Percentiles rank a stretch among this genome's conserved stretches.
These are phyloP conservation scores for Canavalia gladiata DNA, from an alignment of 306 rosid species.

Conservation along the genomic window DNA sequence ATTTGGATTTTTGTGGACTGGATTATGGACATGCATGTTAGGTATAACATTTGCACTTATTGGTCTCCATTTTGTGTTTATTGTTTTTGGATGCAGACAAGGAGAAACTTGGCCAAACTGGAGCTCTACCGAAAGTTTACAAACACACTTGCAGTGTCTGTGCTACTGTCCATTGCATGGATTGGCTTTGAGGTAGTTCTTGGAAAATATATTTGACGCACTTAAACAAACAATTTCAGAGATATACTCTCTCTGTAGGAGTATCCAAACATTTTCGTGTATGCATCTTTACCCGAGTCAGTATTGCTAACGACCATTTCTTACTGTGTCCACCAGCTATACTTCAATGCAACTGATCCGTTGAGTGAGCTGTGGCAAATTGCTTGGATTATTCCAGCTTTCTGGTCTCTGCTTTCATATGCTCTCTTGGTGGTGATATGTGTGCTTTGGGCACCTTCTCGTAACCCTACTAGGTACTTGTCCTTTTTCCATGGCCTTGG, in stretches of 20 bases:
- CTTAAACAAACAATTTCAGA: conserved; percentile 15
- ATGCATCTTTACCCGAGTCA: conserved; percentile 23
- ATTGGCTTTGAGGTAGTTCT: conserved; percentile 91
- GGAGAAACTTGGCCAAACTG: conserved; percentile 88
- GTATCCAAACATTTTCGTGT: not conserved
- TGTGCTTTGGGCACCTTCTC: conserved; percentile 95
- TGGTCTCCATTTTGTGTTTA: conserved; percentile 1
- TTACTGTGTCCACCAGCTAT: conserved; percentile 66
- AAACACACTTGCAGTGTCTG: conserved; percentile 83
- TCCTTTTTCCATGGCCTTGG: conserved; percentile 35
- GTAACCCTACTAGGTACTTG: conserved; percentile 86
- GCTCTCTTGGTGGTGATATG: conserved; percentile 79
- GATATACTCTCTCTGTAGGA: conserved; percentile 34
- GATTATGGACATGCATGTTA: not conserved
- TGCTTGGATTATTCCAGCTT: conserved; percentile 94
- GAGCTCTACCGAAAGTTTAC: conserved; percentile 94
- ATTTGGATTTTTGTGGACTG: not conserved
- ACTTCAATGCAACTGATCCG: conserved; percentile 95
- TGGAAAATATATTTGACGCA: not conserved
- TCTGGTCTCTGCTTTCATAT: conserved; percentile 85
- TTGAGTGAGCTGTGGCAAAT: conserved; percentile 94
- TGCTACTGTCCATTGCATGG: conserved; percentile 92
- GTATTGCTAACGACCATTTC: conserved; percentile 35
- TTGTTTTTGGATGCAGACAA: conserved; percentile 63
- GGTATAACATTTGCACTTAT: conserved; percentile 28